Evolutionary conservation across 2,329 filamentous ascomycete species (phyloP).

Genomic region (Trichoderma atroviride): DNA sequence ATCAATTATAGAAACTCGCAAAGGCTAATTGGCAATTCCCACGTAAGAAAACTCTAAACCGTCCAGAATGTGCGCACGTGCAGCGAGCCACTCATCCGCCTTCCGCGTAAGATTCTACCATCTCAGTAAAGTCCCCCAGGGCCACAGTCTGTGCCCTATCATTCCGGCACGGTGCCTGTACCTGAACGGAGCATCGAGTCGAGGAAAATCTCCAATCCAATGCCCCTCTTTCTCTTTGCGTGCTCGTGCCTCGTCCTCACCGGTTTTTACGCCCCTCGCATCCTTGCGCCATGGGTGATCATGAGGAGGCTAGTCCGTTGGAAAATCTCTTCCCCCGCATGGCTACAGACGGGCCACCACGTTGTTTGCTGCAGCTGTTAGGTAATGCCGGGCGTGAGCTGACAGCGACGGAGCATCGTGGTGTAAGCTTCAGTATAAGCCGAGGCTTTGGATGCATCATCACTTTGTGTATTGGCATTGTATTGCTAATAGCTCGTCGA

Average conservation of each 20-base stretch:
- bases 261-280: constrained; percentile 3
- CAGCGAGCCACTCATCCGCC: constrained; percentile 1
- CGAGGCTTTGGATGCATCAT: not conserved
- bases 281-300: constrained; percentile 10
- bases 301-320: constrained; percentile 6
- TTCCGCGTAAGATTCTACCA: not conserved
- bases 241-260: constrained; percentile 8
- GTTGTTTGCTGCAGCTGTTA: constrained; percentile 12
- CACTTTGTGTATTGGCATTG: not conserved
- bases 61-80: not conserved
- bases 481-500: not conserved
- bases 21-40: not conserved
- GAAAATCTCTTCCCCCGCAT: constrained; percentile 15
- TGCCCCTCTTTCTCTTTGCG: constrained; percentile 1
- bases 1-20: not conserved
- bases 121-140: not conserved
- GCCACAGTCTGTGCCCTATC: constrained; percentile 3
- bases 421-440: not conserved
- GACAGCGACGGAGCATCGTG: not conserved
- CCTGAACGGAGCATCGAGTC: constrained; percentile 2
- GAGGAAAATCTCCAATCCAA: not conserved
- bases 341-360: constrained; percentile 20
- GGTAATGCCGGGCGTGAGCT: constrained; percentile 13
- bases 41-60: not conserved
- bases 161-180: constrained; percentile 15